A percentile compares a stretch with the other conserved stretches of the same genome.
Conservation (phyloP, 345 rosid genomes). For the Nephelium lappaceum region DNA sequence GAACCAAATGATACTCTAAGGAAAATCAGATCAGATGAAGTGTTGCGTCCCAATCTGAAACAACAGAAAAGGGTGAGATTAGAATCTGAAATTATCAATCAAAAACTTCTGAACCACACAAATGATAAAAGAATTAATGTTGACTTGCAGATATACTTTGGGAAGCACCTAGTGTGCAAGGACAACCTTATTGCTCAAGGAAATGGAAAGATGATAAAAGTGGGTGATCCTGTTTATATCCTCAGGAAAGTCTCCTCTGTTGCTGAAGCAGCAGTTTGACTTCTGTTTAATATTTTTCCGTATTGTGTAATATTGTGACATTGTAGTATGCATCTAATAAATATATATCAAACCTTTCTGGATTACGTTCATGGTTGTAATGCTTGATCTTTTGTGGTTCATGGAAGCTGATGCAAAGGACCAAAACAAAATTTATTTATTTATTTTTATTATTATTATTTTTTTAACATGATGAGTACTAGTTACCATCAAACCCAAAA, state of each 20-base stretch:
- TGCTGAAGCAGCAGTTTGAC: constrained; percentile 74
- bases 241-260: constrained; percentile 56
- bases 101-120: too few relatives aligned
- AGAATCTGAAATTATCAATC: neutral
- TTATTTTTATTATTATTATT: too few relatives aligned
- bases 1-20: constrained; percentile 75
- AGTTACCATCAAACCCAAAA: too few relatives aligned
- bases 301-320: too few relatives aligned
- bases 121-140: too few relatives aligned
- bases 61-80: constrained; percentile 68
- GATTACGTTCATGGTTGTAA: too few relatives aligned
- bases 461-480: too few relatives aligned
- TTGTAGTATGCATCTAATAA: too few relatives aligned
- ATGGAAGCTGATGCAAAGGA: too few relatives aligned
- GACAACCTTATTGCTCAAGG: constrained; percentile 28
- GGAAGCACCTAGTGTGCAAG: constrained; percentile 80
- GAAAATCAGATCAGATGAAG: constrained; percentile 62
- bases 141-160: constrained; percentile 67
- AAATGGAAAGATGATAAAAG: constrained; percentile 48
- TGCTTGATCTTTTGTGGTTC: too few relatives aligned
- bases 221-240: constrained; percentile 71
- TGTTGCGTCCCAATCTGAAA: constrained; percentile 62
- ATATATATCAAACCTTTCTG: too few relatives aligned
- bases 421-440: too few relatives aligned
- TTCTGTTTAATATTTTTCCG: neutral